Evolutionary conservation across 2,329 filamentous ascomycete genomes (phyloP), one percentile per base, ranked within the genome.

Genomic region (Trichoderma endophyticum): DNA sequence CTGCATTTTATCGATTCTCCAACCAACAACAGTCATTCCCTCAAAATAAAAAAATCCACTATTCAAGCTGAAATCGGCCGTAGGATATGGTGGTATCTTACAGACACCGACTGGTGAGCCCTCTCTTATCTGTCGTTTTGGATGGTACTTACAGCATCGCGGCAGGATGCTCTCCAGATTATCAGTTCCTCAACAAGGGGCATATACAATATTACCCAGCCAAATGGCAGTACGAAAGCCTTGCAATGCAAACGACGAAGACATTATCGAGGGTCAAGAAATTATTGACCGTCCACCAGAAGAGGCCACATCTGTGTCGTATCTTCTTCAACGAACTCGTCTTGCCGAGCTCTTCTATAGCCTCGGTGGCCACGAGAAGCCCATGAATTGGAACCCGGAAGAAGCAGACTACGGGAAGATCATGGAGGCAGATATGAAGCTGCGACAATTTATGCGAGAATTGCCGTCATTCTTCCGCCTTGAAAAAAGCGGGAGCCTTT

Each of bases 61-160:
- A 15, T 30, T 78, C 2, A 77, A 77, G 43, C 75, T 72, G 83
- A 85, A 70, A 78, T 82, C 34, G 83, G 81, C 54, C 77, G 83
- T 21, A 78, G 83, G 59, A 74, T 83, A 8, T 85, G 83, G 83
- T 85, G 83, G 83, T 82, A 84, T 73, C 76, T 85, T 5, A 78
- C 78, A 5, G 76, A 80, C 0, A 81, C 79, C 6, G 82, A 85
- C 73, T 84, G 81, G 83, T 82, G 71, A 74, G 77, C 43, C 14
- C 6, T 8, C 8, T 24, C 14, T 9, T n/a, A 4, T 61, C 7
- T 39, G 18, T 30, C 6, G 12, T 39, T 15, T 9, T 51, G 18
- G 9, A 5, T 4, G 57, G 24, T 21, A 12, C 28, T 26, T 18
- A 51, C 28, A 6, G 9, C 30, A 3, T 28, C 28, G 11, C 5